Evolutionary conservation across 148 eudicot species (phyloP), one percentile per base, ranked within the genome.

Genomic region (Polygonum maritimum): DNA sequence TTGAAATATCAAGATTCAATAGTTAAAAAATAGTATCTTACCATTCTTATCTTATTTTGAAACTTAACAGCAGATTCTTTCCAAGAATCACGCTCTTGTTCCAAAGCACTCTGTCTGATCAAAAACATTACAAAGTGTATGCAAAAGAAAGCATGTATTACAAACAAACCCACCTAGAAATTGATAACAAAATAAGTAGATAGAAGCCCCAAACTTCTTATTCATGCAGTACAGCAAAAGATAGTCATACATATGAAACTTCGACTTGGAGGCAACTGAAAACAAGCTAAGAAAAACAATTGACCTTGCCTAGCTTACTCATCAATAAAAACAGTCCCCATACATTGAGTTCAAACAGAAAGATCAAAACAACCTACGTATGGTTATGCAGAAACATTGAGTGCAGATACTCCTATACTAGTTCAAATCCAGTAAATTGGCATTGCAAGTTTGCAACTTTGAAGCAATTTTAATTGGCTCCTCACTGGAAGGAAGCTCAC

Each of bases 71-170:
- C 76, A 70, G 87, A 80, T 58, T 75, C 83, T 77, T 87, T 89
- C 82, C 88, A 79, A 36, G 84, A 76, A 77, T 87, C 89, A 76
- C 92, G 76, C 82, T 95, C 91, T 80, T 86, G 87, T 85, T 88
- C 87, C 76, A 95, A 82, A 82, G 87, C 88, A 87, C 84, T 92
- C 97, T 95, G 94, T 87, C 96, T 95, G 90, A 90, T 80, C 81
- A 86, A 86, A 85, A 83, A 89, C 76, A 67, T 67, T 67, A 67
- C 45, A 67, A 67, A 67, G 44, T 36, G 71, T 67, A 67, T 67
- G 71, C 71, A 67, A 67, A 67, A 67, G 71, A 67, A 67, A 36
- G 71, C 44, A 67, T 67, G 45, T 36, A 67, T 67, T 67, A 84
- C 75, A 44, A 8, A 74, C 16, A 83, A 15, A 73, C 8, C 44